Conservation (phyloP, 257 asterid genomes). For the Mitragyna speciosa region DNA sequence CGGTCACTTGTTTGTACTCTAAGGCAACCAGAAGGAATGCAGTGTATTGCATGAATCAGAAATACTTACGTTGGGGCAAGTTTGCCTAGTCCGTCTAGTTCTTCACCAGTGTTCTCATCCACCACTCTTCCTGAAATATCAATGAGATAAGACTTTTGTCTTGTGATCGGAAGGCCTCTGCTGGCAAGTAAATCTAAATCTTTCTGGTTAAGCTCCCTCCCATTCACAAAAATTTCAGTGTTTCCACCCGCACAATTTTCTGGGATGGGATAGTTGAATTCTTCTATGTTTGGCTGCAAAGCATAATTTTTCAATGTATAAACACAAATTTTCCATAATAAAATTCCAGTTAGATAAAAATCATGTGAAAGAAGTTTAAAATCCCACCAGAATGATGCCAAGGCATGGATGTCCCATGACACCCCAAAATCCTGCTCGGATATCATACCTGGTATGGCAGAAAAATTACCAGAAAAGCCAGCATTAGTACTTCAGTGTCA, state of each 20-base stretch:
- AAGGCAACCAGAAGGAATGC: neutral
- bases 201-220: constrained; percentile 85
- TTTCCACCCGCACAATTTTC: constrained; percentile 81
- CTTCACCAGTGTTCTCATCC: constrained; percentile 84
- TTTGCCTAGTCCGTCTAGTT: constrained; percentile 81
- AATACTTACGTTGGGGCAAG: constrained; percentile 94
- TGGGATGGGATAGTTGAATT: constrained; percentile 67
- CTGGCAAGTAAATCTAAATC: constrained; percentile 76
- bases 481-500: neutral
- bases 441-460: constrained; percentile 67
- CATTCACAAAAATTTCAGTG: constrained; percentile 71
- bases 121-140: constrained; percentile 78
- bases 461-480: constrained; percentile 6
- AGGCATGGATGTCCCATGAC: constrained; percentile 90
- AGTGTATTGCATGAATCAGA: neutral
- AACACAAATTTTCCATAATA: neutral
- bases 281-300: constrained; percentile 91
- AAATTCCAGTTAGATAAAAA: neutral
- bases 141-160: constrained; percentile 59
- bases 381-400: constrained; percentile 81
- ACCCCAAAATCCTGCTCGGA: constrained; percentile 96
- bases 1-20: neutral
- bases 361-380: constrained; percentile 12
- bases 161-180: constrained; percentile 74
- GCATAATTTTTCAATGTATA: neutral